These are phyloP conservation scores for Mediolabrus comicus DNA, from an alignment of 108 stramenopile genomes.

Conservation along the genomic window DNA sequence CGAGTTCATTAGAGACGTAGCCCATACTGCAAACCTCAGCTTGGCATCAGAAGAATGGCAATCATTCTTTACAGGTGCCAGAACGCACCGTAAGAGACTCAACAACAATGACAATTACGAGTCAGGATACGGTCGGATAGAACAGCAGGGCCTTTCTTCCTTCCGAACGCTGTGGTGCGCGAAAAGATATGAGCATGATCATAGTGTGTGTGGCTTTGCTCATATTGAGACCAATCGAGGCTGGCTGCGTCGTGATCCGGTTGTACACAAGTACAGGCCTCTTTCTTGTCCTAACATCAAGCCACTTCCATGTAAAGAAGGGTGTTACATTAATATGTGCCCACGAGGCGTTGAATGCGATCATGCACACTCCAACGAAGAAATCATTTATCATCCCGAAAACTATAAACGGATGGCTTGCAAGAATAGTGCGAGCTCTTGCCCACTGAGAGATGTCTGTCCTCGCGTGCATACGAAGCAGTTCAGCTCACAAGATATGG, in stretches of 20 bases:
- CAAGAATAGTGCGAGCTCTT: conserved; percentile 32
- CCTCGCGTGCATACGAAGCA: conserved; percentile 55
- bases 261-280: conserved; percentile 50
- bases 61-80: conserved; percentile 66
- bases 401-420: conserved; percentile 70
- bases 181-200: conserved; percentile 88
- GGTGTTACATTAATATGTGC: conserved; percentile 42
- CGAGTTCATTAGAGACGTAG: conserved; percentile 88
- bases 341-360: conserved; percentile 52
- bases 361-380: conserved; percentile 78
- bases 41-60: conserved; percentile 81
- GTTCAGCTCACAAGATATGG: conserved; percentile 27
- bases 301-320: conserved; percentile 24
- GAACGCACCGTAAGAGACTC: conserved; percentile 10
- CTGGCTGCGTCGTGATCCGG: conserved; percentile 81
- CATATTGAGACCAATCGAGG: conserved; percentile 81
- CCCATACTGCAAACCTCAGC: conserved; percentile 69
- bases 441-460: conserved; percentile 72
- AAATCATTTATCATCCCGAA: conserved; percentile 76
- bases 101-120: conserved; percentile 12
- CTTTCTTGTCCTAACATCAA: conserved; percentile 65
- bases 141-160: conserved; percentile 54
- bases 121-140: conserved; percentile 49
- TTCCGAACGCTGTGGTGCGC: conserved; percentile 86
- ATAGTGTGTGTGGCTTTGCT: conserved; percentile 78